Conservation (phyloP, 2,329 filamentous ascomycete genomes). For the Ophiostoma montium region DNA sequence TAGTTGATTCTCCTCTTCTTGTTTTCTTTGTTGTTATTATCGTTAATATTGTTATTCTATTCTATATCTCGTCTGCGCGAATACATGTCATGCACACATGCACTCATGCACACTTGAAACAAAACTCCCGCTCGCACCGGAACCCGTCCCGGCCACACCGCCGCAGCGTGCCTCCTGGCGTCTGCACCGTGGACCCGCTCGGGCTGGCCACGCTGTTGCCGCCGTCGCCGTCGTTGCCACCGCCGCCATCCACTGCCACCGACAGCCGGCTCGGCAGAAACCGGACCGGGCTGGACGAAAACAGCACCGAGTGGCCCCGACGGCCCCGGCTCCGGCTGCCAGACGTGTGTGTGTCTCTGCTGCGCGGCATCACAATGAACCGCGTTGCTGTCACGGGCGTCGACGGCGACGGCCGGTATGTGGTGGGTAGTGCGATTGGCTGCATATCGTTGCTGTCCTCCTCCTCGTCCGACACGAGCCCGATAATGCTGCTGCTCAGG, state of each 20-base stretch:
- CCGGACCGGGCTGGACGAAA: no score
- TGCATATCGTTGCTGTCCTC: not conserved
- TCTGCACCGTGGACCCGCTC: constrained; percentile 22
- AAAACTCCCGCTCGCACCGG: constrained; percentile 42
- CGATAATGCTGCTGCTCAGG: constrained; percentile 22
- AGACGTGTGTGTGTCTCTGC: no score
- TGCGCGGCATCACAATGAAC: not conserved
- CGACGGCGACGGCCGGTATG: constrained; percentile 13
- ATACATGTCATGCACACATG: not conserved
- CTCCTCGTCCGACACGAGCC: constrained; percentile 25
- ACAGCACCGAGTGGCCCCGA: no score
- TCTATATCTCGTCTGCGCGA: not conserved
- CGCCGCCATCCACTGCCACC: not conserved
- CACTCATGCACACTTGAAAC: constrained; percentile 33
- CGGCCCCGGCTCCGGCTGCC: no score
- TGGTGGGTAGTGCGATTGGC: not conserved
- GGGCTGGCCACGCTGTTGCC: constrained; percentile 10
- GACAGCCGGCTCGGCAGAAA: no score
- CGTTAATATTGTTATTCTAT: not conserved
- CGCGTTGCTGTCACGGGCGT: constrained; percentile 15
- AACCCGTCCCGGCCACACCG: constrained; percentile 43
- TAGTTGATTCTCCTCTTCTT: not conserved
- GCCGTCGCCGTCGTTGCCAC: not conserved
- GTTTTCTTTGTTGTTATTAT: not conserved
- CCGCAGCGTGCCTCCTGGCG: constrained; percentile 35